Evolutionary conservation across 257 asterid species (phyloP).

Genomic region (Penstemon newberryi): DNA sequence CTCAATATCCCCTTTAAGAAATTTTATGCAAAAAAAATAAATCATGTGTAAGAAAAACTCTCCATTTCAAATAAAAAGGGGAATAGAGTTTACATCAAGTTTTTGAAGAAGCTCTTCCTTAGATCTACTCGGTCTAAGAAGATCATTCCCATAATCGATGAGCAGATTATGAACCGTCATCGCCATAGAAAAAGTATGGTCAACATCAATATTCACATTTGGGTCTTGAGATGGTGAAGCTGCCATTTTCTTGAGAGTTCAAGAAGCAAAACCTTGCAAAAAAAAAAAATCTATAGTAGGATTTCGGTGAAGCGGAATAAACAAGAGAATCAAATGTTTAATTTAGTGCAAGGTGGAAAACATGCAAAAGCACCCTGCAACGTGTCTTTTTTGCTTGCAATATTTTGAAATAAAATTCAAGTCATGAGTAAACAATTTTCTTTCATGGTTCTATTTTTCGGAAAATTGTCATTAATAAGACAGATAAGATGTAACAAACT

Average conservation of each 20-base stretch:
- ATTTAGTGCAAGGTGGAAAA: conserved; percentile 22
- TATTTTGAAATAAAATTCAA: conserved; percentile 5
- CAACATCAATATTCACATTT: too few relatives aligned
- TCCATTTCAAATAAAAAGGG: background rate
- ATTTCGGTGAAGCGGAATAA: conserved; percentile 11
- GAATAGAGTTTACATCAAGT: conserved; percentile 25
- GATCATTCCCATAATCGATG: conserved; percentile 2
- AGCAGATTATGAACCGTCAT: background rate
- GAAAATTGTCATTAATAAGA: conserved; percentile 25
- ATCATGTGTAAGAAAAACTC: background rate
- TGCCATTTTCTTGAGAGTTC: conserved; percentile 8
- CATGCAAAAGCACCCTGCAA: conserved; percentile 12
- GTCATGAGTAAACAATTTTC: conserved; percentile 2
- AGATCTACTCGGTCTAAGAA: conserved; percentile 17
- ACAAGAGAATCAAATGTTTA: conserved; percentile 7
- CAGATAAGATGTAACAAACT: conserved; percentile 2
- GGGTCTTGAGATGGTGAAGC: background rate
- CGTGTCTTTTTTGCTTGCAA: background rate
- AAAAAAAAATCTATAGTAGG: background rate
- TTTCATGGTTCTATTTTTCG: conserved; percentile 1
- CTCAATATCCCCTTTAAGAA: background rate
- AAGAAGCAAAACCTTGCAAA: conserved; percentile 2
- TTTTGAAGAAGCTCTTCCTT: conserved; percentile 12
- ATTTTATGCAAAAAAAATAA: conserved; percentile 7
- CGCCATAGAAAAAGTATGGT: background rate